Percentiles rank a stretch among this genome's conserved stretches.
Conservation (phyloP, 2,329 filamentous ascomycete species). For the Penicillium sp. region DNA sequence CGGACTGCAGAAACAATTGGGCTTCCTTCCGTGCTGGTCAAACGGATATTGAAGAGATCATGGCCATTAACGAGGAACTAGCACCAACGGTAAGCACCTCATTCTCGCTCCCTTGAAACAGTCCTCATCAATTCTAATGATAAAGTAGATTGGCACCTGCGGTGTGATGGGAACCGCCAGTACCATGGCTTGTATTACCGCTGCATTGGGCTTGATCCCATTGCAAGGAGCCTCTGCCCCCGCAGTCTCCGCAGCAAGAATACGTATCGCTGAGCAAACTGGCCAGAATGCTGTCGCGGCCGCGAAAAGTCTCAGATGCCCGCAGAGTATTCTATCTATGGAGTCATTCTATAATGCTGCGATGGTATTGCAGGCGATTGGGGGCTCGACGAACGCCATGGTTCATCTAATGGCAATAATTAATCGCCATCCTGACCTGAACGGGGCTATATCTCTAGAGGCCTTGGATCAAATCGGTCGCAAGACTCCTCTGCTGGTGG, state of each 20-base stretch:
- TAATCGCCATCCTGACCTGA: constrained; percentile 55
- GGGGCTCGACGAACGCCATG: constrained; percentile 60
- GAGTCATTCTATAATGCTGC: constrained; percentile 59
- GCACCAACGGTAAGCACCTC: constrained; percentile 65
- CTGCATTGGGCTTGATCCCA: constrained; percentile 58
- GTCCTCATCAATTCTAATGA: no score
- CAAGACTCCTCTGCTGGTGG: constrained; percentile 53
- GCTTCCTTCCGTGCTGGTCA: constrained; percentile 68
- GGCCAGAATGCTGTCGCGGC: constrained; percentile 54
- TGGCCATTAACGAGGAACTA: constrained; percentile 71
- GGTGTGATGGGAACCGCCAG: constrained; percentile 64
- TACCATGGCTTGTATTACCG: constrained; percentile 61
- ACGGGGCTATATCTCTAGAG: constrained; percentile 51
- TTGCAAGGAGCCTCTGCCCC: constrained; percentile 57
- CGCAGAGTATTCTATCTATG: constrained; percentile 50
- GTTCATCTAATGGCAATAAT: constrained; percentile 60
- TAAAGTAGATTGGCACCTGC: constrained; percentile 52
- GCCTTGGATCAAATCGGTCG: constrained; percentile 55
- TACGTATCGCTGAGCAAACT: constrained; percentile 60
- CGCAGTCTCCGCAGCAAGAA: constrained; percentile 56
- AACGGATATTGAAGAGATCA: constrained; percentile 73
- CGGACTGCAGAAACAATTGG: constrained; percentile 76
- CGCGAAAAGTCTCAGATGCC: constrained; percentile 43
- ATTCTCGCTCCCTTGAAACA: constrained; percentile 3
- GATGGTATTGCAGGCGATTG: constrained; percentile 58